phyloP scores from a whole-genome alignment of 495 filamentous ascomycete genomes.

The Aspergillus nidulans region DNA sequence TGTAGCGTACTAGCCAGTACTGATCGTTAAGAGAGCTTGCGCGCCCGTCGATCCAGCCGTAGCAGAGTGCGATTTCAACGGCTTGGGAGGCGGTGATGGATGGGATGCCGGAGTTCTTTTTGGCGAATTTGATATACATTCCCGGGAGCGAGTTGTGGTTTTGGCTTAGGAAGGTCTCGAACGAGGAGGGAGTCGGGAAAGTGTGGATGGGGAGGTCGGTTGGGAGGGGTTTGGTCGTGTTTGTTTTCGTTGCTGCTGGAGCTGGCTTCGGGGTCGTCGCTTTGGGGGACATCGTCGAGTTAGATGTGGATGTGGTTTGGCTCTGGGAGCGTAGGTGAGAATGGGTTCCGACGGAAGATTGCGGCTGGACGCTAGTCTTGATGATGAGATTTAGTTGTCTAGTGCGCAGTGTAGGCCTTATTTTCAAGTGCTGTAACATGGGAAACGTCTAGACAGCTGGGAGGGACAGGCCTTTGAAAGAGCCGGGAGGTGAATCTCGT shows the following conservation, averaged over 20 bases:
- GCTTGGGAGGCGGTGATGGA: conserved; percentile 51
- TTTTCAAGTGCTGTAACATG: too few species aligned
- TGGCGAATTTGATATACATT: conserved; percentile 52
- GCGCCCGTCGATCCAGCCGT: conserved; percentile 59
- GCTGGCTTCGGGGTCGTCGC: neutral
- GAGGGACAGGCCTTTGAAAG: neutral
- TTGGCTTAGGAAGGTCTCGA: conserved; percentile 44
- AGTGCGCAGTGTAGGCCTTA: too few species aligned
- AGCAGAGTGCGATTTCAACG: conserved; percentile 52
- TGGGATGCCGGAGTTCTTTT: conserved; percentile 39
- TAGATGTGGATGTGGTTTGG: neutral
- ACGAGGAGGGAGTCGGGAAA: conserved; percentile 31
- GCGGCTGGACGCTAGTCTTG: neutral
- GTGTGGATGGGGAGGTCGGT: conserved; percentile 29
- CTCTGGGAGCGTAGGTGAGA: neutral
- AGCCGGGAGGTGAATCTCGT: too few species aligned
- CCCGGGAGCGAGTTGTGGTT: conserved; percentile 32
- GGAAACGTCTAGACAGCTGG: too few species aligned
- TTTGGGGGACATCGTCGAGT: neutral
- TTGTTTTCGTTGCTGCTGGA: neutral
- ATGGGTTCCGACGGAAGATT: neutral
- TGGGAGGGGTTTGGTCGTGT: neutral
- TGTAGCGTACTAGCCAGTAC: conserved; percentile 49
- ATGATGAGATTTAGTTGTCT: too few species aligned
- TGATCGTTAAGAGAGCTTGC: conserved; percentile 34